Conservation (phyloP, 2,329 filamentous ascomycete genomes). For the Fusarium devonianum region DNA sequence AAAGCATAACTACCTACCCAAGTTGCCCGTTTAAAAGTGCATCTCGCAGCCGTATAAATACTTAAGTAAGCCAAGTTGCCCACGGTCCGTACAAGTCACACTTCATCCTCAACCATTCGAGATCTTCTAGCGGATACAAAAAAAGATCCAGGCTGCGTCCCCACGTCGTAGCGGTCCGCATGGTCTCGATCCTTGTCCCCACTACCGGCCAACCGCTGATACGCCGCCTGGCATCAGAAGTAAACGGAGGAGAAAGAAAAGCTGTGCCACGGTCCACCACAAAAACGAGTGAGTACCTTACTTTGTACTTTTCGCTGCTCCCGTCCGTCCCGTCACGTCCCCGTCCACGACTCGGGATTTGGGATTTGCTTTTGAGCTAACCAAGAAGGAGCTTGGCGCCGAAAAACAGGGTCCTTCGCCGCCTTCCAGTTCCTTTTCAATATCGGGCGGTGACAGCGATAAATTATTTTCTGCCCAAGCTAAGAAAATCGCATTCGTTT, state of each 20-base stretch:
- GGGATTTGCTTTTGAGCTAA: too few relatives aligned
- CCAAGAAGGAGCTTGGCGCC: slow-evolving; percentile 22
- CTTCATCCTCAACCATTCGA: too few relatives aligned
- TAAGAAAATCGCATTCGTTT: slow-evolving; percentile 39
- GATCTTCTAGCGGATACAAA: too few relatives aligned
- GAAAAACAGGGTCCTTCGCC: slow-evolving; percentile 27
- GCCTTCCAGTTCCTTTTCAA: slow-evolving; percentile 25
- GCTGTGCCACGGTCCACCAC: background rate
- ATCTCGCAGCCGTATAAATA: too few relatives aligned
- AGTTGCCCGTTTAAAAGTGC: too few relatives aligned
- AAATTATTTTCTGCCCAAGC: slow-evolving; percentile 43
- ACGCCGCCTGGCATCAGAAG: background rate
- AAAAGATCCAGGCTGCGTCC: background rate
- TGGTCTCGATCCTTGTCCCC: slow-evolving; percentile 3
- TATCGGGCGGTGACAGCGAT: slow-evolving; percentile 42
- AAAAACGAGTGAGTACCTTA: background rate
- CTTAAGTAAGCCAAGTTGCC: too few relatives aligned
- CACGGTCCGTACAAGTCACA: too few relatives aligned
- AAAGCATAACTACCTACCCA: too few relatives aligned
- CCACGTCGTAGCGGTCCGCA: slow-evolving; percentile 1
- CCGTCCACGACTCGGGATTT: too few relatives aligned
- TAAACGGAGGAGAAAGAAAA: background rate
- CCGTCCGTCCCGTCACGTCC: background rate
- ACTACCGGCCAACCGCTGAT: background rate
- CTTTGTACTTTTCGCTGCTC: background rate